A percentile compares a stretch with the other conserved stretches of the same genome.
phyloP scores from a whole-genome alignment of 2,329 filamentous ascomycete species.

The Clarireedia hainanense region DNA sequence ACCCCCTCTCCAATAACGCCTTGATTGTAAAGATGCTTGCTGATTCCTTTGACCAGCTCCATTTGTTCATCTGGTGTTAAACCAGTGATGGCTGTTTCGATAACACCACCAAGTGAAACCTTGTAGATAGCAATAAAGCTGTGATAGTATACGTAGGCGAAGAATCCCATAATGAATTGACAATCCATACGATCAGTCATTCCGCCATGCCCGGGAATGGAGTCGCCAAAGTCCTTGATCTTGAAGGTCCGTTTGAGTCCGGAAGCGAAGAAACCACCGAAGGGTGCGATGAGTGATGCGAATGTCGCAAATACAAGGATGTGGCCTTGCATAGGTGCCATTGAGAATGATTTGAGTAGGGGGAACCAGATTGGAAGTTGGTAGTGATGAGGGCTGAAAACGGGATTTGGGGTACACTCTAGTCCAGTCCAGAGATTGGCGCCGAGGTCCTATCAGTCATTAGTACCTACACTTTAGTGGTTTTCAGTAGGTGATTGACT shows the following conservation, averaged over 20 bases:
- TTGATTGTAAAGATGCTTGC: conserved; percentile 58
- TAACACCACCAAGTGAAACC: conserved; percentile 74
- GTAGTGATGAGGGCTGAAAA: conserved; percentile 74
- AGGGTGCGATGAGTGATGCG: conserved; percentile 91
- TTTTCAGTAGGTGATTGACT: conserved; percentile 22
- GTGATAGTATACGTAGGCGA: conserved; percentile 97
- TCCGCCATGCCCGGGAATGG: conserved; percentile 92
- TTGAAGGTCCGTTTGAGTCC: conserved; percentile 98
- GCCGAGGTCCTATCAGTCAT: conserved; percentile 58
- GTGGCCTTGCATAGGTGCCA: conserved; percentile 89
- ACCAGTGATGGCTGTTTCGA: conserved; percentile 89
- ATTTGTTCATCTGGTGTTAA: conserved; percentile 81
- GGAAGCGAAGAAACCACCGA: conserved; percentile 96
- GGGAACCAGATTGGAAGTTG: conserved; percentile 66
- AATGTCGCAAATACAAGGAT: conserved; percentile 86
- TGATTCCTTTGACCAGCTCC: conserved; percentile 62
- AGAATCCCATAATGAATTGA: conserved; percentile 99
- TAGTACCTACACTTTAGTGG: conserved; percentile 3
- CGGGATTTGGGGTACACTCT: conserved; percentile 83
- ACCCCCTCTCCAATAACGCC: conserved; percentile 34
- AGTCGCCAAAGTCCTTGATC: conserved; percentile 99
- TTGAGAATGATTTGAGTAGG: conserved; percentile 61
- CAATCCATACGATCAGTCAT: conserved; percentile 99
- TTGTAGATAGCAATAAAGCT: conserved; percentile 91
- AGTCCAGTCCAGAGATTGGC: conserved; percentile 89